Evolutionary conservation across 352 stramenopile species (phyloP).

Genomic region (Phytophthora crassamura): DNA sequence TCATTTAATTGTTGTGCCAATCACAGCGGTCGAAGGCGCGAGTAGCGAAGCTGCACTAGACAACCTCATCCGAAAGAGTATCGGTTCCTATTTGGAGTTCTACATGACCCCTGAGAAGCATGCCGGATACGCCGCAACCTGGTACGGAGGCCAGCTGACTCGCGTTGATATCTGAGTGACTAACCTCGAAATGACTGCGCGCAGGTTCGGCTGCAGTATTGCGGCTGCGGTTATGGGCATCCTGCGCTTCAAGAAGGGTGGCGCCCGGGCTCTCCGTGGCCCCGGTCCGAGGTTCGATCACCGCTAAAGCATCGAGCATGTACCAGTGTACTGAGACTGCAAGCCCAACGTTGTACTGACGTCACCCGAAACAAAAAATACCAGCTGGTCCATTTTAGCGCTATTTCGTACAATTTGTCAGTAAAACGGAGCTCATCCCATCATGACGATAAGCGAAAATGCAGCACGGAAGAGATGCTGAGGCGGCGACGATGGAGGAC

Average conservation of each 20-base stretch:
- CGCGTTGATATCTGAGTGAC: background rate
- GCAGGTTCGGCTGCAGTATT: constrained; percentile 83
- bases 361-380: constrained; percentile 19
- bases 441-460: constrained; percentile 36
- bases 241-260: constrained; percentile 69
- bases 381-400: constrained; percentile 24
- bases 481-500: constrained; percentile 68
- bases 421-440: constrained; percentile 25
- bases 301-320: constrained; percentile 14
- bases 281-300: constrained; percentile 31
- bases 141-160: constrained; percentile 46
- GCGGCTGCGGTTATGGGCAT: constrained; percentile 72
- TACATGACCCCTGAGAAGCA: constrained; percentile 92
- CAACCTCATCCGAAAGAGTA: constrained; percentile 75
- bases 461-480: constrained; percentile 29
- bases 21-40: constrained; percentile 47
- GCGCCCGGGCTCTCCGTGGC: constrained; percentile 10
- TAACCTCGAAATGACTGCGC: constrained; percentile 3
- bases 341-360: constrained; percentile 14
- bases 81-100: constrained; percentile 85
- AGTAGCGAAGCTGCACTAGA: constrained; percentile 47
- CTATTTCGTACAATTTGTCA: constrained; percentile 31
- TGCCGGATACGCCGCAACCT: constrained; percentile 83
- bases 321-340: background rate
- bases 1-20: constrained; percentile 7